Evolutionary conservation across 1,284 basidiomycete genomes (phyloP), one percentile per base, ranked within the genome.

Genomic region (Cutaneotrichosporon dermatis): DNA sequence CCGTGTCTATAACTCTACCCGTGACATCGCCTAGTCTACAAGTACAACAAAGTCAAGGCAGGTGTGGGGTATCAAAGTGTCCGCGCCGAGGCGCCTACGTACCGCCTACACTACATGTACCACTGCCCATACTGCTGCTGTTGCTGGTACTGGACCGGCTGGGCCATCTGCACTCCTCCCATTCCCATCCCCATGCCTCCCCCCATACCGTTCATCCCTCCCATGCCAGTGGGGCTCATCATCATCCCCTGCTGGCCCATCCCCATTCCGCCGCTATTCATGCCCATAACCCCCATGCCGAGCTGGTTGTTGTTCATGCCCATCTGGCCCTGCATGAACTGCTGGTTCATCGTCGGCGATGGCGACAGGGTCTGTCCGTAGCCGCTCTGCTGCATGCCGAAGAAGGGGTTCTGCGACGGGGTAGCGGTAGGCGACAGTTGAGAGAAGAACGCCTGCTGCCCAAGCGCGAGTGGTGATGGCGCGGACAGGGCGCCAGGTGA

Each of bases 381-480:
- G 25, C 25, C 25, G 25, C 25, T 25, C 25, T 25, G 25, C 35
- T 51, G 50, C 50, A 33, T 40, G 5, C 44, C 41, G 39, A 40
- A 25, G 48, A 57, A 57, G 40, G 55, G 55, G 55, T 57, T 57
- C 33, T 51, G 34, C 8, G 36, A 13, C 3, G 49, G 36, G 5
- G 15, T 34, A 5, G 50, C 16, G 10, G 50, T 41, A 4, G 56
- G 42, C 16, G 34, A 33, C 10, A 51, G 16, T 15, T 55, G 53
- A n/a, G 8, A 9, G 42, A 37, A 54, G 44, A 64, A 64, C 6
- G 59, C 57, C 57, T 64, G 62, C 59, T 61, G 62, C 9, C 62
- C 59, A 7, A 64, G 55, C 9, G 59, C 54, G 42, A 60, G 54
- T 11, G 59, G 59, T 4, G 51, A 54, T 10, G 48, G 48, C 0